Base-by-base conservation (phyloP, 1,284 basidiomycete species). In the Ustilago trichophora region DNA sequence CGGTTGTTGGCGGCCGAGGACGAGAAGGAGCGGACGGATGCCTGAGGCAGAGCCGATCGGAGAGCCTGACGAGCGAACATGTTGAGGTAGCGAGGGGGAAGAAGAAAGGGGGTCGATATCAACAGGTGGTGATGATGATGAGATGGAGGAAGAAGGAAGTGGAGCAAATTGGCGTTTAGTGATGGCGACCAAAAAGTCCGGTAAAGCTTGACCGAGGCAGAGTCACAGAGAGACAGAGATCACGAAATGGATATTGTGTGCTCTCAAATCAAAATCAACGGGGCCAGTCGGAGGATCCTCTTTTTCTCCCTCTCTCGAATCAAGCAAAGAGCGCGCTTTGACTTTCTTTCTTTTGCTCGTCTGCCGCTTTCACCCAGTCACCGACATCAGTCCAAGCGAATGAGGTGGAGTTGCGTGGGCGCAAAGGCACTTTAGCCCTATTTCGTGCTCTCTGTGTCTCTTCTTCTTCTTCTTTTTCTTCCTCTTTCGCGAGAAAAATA, bases 1-100 rank as follows among this genome's bases (percentile, higher is more conserved):
- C 88, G 89, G 79, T 87, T 87, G 78, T 88, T 86, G 45, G 87
- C 81, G 29, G 87, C 85, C 41, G 90, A 90, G 35, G 91, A 88
- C 52, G 91, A 92, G 86, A 94, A 94, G 64, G 86, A 83, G 75
- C 91, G 88, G 38, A 46, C 54, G 19, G 63, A 51, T 60, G 56
- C 57, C 56, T 52, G 38, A 35, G 62, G 54, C 40, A 49, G 41
- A 44, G 71, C 66, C 38, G 63, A 45, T 27, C 72, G 73, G 31
- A 75, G 51, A 49, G 68, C 51, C 63, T 71, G 68, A 57, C 68
- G 63, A 70, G 63, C 76, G 55, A 80, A 71, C 74, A 79, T 79
- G 63, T 22, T 47, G 48, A 56, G 11, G 22, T 24, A 51, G 31
- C n/a, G n/a, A n/a, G 27, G 7, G 18, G 10, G 22, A 31, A 44